These are phyloP conservation scores for Zymoseptoria tritici DNA, from an alignment of 2,329 filamentous ascomycete genomes.

Conservation along the genomic window DNA sequence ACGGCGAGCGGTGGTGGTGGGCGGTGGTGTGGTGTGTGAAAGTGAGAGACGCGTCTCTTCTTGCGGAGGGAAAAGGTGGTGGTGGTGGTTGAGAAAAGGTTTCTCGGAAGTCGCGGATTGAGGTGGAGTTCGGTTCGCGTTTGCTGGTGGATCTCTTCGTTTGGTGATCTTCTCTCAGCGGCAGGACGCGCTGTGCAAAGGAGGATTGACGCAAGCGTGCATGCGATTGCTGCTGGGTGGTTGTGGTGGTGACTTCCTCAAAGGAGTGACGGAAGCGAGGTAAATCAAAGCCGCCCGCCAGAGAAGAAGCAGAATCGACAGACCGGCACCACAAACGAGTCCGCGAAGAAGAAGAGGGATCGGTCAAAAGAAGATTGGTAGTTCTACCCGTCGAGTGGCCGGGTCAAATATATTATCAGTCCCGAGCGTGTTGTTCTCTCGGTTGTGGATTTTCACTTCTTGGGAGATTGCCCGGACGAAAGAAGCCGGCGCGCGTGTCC, in stretches of 20 bases:
- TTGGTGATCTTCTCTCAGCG: background rate
- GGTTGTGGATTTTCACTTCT: background rate
- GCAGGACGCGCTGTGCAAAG: background rate
- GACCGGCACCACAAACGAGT: no score
- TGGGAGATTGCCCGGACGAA: background rate
- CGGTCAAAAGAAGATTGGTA: no score
- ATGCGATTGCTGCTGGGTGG: background rate
- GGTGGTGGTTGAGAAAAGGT: background rate
- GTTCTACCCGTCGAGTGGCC: no score
- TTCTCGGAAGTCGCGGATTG: background rate
- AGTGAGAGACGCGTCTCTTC: background rate
- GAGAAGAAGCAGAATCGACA: background rate
- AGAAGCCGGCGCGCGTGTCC: background rate
- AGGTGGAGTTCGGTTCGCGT: background rate
- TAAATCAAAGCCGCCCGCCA: background rate
- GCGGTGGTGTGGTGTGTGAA: conserved; percentile 32
- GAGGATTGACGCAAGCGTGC: background rate
- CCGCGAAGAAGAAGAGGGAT: background rate
- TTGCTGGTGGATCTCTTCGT: background rate
- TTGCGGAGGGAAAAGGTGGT: background rate
- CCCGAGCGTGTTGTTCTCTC: background rate
- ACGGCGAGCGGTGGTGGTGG: no score
- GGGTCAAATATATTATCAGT: no score
- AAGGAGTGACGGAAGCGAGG: conserved; percentile 4
- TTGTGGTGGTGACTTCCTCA: background rate